Evolutionary conservation across 202 grass and related monocot genomes (phyloP), one percentile per base, ranked within the genome.

Genomic region (Carex arenaria): DNA sequence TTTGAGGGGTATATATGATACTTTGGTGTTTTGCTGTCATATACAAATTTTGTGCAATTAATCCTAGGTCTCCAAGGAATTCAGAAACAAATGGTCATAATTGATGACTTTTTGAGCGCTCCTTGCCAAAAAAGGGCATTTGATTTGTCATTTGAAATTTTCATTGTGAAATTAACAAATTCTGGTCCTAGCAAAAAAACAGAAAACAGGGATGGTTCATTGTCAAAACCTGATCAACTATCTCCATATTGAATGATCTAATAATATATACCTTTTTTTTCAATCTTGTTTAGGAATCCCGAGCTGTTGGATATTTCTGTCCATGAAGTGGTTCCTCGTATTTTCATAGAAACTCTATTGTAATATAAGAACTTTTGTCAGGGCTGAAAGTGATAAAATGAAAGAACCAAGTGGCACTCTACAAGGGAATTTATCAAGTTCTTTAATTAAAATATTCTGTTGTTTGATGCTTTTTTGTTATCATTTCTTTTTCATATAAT

Each of bases 251-350:
- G 23, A 57, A 34, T 57, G 28, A 76, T 77, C 52, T 76, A 76
- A 76, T 57, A 53, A 30, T 30, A 19, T 72, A 30, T 66, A 23
- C 18, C 18, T 11, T 17, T 82, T 85, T 69, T 73, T 38, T 38
- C 1, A 6, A 84, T 77, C 72, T 71, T 53, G 40, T 85, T 85
- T 70, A 98, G 92, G 91, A 95, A 86, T 78, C 90, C 92, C 19
- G 95, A 95, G 88, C 22, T 76, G 10, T 62, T 98, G 89, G 95
- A 98, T 89, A 95, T 98, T 54, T 83, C 61, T 30, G 87, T 81
- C 72, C 93, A 98, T 54, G 95, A 98, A 89, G 85, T 98, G 56
- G 47, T 98, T 85, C 95, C 91, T 68, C 89, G 93, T 13, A 78
- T 98, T 85, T 98, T 95, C 77, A 88, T 89, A 85, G 85, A 95